Evolutionary conservation across 352 stramenopile genomes (phyloP).

Genomic region (Pythium sukuiense): DNA sequence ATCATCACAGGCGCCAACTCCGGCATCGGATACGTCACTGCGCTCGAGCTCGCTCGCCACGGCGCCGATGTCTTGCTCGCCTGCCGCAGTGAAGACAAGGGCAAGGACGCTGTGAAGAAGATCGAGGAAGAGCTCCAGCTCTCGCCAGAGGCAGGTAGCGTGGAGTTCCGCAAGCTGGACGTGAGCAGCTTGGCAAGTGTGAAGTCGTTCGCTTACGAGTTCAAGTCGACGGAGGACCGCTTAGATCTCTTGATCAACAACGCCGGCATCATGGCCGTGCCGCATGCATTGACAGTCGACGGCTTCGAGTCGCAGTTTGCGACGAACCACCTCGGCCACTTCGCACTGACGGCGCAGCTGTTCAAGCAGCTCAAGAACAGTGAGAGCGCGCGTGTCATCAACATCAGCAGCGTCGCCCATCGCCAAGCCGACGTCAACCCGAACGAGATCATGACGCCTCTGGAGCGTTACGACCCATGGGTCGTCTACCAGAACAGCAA

Average conservation of each 20-base stretch:
- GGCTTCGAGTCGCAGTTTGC: constrained; percentile 36
- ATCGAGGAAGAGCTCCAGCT: no score
- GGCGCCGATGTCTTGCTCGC: not conserved
- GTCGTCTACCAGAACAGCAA: constrained; percentile 37
- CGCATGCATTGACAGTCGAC: constrained; percentile 22
- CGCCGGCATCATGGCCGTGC: constrained; percentile 32
- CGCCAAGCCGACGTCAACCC: constrained; percentile 9
- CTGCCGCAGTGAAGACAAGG: no score
- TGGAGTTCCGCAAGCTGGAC: not conserved
- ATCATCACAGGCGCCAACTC: no score
- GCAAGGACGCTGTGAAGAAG: no score
- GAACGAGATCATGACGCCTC: constrained; percentile 15
- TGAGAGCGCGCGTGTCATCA: not conserved
- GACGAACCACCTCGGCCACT: constrained; percentile 36
- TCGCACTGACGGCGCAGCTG: constrained; percentile 13
- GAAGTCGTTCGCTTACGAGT: not conserved
- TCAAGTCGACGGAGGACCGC: not conserved
- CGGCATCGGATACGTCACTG: constrained; percentile 72
- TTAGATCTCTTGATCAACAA: not conserved
- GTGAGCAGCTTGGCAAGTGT: not conserved
- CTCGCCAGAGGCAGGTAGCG: no score
- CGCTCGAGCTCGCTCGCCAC: no score
- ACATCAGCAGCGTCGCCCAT: constrained; percentile 3
- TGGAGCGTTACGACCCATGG: constrained; percentile 23
- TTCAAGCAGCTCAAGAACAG: not conserved